Conservation (phyloP, 2,329 filamentous ascomycete species). For the Ophiostoma ips region DNA sequence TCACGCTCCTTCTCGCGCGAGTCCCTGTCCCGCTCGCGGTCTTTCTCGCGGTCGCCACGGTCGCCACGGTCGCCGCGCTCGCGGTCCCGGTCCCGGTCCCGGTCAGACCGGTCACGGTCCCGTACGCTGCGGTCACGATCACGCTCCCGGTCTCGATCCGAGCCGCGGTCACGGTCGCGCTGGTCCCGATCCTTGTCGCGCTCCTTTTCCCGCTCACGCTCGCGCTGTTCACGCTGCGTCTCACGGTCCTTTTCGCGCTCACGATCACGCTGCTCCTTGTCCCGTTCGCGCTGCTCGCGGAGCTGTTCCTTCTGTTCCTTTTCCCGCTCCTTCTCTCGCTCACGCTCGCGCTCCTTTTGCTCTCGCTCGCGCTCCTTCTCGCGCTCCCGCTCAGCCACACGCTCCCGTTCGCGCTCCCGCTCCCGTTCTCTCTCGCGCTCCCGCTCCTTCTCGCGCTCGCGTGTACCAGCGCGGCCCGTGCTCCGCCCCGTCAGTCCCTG, state of each 20-base stretch:
- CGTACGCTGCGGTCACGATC: not conserved
- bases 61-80: conserved; percentile 17
- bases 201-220: conserved; percentile 21
- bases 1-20: conserved; percentile 1
- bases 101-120: conserved; percentile 11
- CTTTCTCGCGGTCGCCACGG: conserved; percentile 12
- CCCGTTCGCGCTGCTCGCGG: conserved; percentile 17
- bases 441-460: conserved; percentile 14
- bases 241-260: conserved; percentile 8
- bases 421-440: conserved; percentile 10
- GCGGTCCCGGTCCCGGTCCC: conserved; percentile 19
- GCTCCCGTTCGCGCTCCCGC: conserved; percentile 6
- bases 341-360: conserved; percentile 10
- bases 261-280: conserved; percentile 14
- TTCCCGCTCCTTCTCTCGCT: conserved; percentile 8
- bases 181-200: conserved; percentile 17
- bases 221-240: conserved; percentile 11
- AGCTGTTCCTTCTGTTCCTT: conserved; percentile 12
- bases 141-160: conserved; percentile 4
- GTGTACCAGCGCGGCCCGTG: conserved; percentile 15
- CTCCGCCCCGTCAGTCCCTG: conserved; percentile 6
- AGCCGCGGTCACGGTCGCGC: conserved; percentile 8
- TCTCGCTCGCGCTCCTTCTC: conserved; percentile 13
- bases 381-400: conserved; percentile 7
- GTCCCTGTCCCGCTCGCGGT: not conserved